These are phyloP conservation scores for Colletotrichum sp. DNA, from an alignment of 2,329 filamentous ascomycete genomes.

Conservation along the genomic window DNA sequence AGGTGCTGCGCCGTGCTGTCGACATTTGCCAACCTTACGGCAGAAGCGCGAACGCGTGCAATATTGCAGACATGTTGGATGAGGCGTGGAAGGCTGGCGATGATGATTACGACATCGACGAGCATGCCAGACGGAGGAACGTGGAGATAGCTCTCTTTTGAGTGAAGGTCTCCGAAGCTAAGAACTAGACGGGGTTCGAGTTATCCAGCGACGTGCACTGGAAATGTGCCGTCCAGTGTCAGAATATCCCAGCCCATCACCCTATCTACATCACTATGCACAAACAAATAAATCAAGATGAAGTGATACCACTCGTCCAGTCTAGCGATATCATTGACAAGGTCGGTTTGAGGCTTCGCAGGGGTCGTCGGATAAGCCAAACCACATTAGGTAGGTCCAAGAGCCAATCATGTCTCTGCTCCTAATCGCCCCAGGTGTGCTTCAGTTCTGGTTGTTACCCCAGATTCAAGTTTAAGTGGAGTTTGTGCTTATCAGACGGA, in stretches of 20 bases:
- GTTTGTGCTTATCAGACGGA: not conserved
- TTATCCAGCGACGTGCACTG: not conserved
- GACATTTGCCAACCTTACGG: not conserved
- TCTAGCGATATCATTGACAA: not conserved
- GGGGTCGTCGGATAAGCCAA: not conserved
- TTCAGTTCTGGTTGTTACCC: not conserved
- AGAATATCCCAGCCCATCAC: not conserved
- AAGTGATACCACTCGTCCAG: not conserved
- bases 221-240: not conserved
- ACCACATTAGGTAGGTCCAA: not conserved
- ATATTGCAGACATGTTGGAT: not conserved
- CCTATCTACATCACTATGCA: not conserved
- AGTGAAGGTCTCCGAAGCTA: not conserved
- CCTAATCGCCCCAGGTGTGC: not conserved
- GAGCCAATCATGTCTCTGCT: not conserved
- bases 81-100: not conserved
- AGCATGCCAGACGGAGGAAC: not conserved
- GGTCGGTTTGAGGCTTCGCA: not conserved
- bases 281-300: not conserved
- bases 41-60: not conserved
- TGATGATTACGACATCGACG: slow-evolving; percentile 11
- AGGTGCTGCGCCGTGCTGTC: not conserved
- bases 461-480: not conserved
- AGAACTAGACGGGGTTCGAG: not conserved
- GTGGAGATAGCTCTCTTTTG: slow-evolving; percentile 11